phyloP scores from a whole-genome alignment of 75 land plant species.

The Gnetum montanum region DNA sequence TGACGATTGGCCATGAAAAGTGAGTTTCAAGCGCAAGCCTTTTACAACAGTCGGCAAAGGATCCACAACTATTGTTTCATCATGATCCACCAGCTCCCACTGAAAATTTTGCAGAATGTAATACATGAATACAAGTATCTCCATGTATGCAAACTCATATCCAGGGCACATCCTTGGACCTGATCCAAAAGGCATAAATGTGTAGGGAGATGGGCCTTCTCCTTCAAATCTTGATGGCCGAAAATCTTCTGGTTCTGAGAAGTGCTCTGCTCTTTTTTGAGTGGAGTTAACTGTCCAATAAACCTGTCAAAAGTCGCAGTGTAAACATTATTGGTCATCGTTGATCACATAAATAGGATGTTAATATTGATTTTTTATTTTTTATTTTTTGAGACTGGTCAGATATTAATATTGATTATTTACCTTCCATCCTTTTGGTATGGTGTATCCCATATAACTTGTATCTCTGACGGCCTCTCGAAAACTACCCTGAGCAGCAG shows the following conservation, averaged over 20 bases:
- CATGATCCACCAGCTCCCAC: slow-evolving; percentile 25
- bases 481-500: slow-evolving; percentile 18
- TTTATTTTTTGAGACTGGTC: no score
- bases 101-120: slow-evolving; percentile 21
- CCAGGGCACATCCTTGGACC: slow-evolving; percentile 52
- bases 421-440: slow-evolving; percentile 54
- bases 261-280: slow-evolving; percentile 27
- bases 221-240: slow-evolving; percentile 48
- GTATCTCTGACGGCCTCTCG: slow-evolving; percentile 15
- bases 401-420: no score
- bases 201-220: slow-evolving; percentile 24
- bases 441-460: slow-evolving; percentile 25
- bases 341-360: no score
- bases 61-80: slow-evolving; percentile 21
- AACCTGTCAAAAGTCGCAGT: slow-evolving; percentile 6
- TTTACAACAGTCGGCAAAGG: slow-evolving; percentile 17
- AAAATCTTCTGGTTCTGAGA: slow-evolving; percentile 36
- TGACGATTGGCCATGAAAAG: neutral
- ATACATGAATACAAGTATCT: slow-evolving; percentile 39
- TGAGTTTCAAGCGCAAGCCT: slow-evolving; percentile 11
- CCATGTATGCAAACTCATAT: slow-evolving; percentile 32
- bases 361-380: no score
- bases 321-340: neutral
- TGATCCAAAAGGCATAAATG: slow-evolving; percentile 54
- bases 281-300: slow-evolving; percentile 26